A percentile compares a stretch with the other conserved stretches of the same genome.
Evolutionary conservation across 441 rosid genomes (phyloP).

Genomic region (Pelargonium fulgidum): DNA sequence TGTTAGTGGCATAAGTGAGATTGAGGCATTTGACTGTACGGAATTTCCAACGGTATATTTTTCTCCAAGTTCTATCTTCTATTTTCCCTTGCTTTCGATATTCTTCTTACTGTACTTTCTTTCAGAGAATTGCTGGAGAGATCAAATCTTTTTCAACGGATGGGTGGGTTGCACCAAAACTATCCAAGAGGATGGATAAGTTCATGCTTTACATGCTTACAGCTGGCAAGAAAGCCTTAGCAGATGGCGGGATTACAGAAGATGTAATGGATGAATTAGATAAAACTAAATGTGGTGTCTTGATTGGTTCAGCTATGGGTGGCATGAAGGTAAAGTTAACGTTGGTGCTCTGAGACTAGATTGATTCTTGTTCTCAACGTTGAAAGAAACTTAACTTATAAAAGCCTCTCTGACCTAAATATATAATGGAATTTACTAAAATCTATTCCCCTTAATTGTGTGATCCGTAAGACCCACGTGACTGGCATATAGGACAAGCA

Average conservation of each 20-base stretch:
- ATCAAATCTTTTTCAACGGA: slow-evolving; percentile 83
- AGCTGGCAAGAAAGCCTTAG: slow-evolving; percentile 96
- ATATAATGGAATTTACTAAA: background rate
- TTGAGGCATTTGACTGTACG: slow-evolving; percentile 81
- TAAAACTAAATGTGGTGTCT: slow-evolving; percentile 67
- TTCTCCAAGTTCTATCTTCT: slow-evolving; percentile 18
- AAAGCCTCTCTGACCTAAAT: background rate
- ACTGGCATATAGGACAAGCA: slow-evolving; percentile 7
- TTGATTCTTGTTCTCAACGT: background rate
- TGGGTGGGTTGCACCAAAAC: slow-evolving; percentile 88
- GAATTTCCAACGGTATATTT: slow-evolving; percentile 61
- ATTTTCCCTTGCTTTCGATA: slow-evolving; percentile 12
- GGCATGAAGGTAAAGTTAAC: slow-evolving; percentile 60
- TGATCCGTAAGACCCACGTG: background rate
- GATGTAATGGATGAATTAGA: slow-evolving; percentile 68
- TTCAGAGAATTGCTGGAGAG: slow-evolving; percentile 94
- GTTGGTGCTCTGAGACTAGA: background rate
- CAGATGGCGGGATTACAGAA: slow-evolving; percentile 79
- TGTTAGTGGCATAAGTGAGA: slow-evolving; percentile 72
- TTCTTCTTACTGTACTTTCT: slow-evolving; percentile 15
- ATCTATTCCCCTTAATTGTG: background rate
- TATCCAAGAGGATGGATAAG: slow-evolving; percentile 92
- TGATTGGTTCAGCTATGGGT: slow-evolving; percentile 85
- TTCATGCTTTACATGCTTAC: slow-evolving; percentile 95
- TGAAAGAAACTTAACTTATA: background rate